Base-by-base conservation (phyloP, 225 moss, liverwort and hornwort genomes). In the Antitrichia curtipendula region DNA sequence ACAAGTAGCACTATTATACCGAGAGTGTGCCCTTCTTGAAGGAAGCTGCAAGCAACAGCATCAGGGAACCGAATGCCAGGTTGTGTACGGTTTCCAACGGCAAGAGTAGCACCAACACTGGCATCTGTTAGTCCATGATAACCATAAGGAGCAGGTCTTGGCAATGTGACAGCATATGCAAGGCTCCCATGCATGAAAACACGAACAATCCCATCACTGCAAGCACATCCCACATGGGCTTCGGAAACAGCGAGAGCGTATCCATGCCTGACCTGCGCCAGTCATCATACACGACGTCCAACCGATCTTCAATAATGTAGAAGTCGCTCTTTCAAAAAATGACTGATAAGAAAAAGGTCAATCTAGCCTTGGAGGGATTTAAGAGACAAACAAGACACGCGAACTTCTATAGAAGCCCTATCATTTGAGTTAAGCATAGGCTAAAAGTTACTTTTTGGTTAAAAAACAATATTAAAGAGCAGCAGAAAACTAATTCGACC, bases 201-300 rank as follows among this genome's bases (percentile, higher is more conserved):
- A 78, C 96, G 94, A 86, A 96, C 93, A 87, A 95, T 93, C 23
- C 96, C 96, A 91, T 96, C 96, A 91, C 96, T 96, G 86, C 96
- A 96, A 82, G 95, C 94, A 87, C 96, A 96, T 82, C 94, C 96
- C 56, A 96, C 92, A 89, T 96, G 95, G 79, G 92, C 91, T 85
- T 94, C 93, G 78, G 96, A 96, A 88, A 96, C 91, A 86, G 96
- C 95, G 81, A 96, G 58, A 53, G 93, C 96, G 79, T 92, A 94
- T 86, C 96, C 96, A 61, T 95, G 96, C 75, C 91, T 95, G 60
- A 96, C 96, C 96, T 96, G 94, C 85, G n/a, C 54, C 34, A 38
- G 54, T 87, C 80, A 74, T 86, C 77, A 89, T 82, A 59, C 83
- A 90, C 71, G 14, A 88, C 34, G 32, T 78, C 56, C 75, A 89